A percentile compares a stretch with the other conserved stretches of the same genome.
Conservation (phyloP, 1,284 basidiomycete species). For the Marasmius fiardii region DNA sequence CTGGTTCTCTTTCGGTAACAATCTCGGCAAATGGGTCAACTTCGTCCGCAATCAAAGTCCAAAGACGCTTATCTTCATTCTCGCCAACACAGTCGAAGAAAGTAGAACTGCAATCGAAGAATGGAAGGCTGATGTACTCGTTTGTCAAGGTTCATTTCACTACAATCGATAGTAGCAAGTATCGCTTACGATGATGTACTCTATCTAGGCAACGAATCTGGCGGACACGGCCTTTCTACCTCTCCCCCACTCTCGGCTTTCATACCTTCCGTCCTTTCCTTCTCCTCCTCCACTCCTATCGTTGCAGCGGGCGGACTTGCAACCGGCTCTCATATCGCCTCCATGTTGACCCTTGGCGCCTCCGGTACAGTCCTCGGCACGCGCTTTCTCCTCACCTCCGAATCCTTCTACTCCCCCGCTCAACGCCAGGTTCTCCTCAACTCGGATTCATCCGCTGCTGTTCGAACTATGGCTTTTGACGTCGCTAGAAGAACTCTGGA, state of each 20-base stretch:
- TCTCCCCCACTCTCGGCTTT: constrained; percentile 59
- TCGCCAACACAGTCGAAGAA: constrained; percentile 55
- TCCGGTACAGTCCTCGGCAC: constrained; percentile 68
- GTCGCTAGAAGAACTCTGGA: constrained; percentile 51
- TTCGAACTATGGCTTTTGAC: constrained; percentile 69
- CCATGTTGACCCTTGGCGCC: constrained; percentile 61
- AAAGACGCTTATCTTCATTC: constrained; percentile 59
- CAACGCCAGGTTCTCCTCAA: constrained; percentile 55
- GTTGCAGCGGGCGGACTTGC: constrained; percentile 62
- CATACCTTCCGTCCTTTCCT: constrained; percentile 51
- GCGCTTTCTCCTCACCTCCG: constrained; percentile 65
- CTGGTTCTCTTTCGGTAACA: constrained; percentile 70
- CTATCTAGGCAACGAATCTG: constrained; percentile 49
- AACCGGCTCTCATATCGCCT: constrained; percentile 60
- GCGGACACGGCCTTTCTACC: constrained; percentile 61
- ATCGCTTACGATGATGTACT: too few relatives aligned
- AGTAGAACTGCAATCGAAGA: constrained; percentile 51
- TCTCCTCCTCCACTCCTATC: constrained; percentile 45
- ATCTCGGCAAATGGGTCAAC: constrained; percentile 56
- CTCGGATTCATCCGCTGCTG: constrained; percentile 46
- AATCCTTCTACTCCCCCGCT: constrained; percentile 53
- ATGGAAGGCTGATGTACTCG: constrained; percentile 67
- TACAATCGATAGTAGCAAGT: too few relatives aligned
- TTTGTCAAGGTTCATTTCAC: constrained; percentile 71
- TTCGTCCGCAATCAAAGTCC: constrained; percentile 47